phyloP scores from a whole-genome alignment of 352 stramenopile species.

The Phytophthora citrophthora region DNA sequence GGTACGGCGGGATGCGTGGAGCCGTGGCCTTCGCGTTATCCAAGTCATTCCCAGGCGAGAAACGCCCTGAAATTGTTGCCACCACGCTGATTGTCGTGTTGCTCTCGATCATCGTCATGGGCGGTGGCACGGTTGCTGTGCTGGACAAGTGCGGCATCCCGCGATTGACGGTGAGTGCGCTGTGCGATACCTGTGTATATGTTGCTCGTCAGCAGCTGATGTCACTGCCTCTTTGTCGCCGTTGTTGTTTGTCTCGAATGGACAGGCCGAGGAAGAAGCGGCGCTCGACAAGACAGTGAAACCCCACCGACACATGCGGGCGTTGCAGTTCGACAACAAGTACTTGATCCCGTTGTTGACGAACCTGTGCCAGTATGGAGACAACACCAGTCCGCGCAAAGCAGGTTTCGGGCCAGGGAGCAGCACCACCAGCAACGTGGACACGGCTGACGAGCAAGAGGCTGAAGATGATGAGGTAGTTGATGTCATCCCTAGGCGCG shows the following conservation, averaged over 20 bases:
- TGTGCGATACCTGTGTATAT: not conserved
- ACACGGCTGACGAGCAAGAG: slow-evolving; percentile 44
- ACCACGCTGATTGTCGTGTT: slow-evolving; percentile 94
- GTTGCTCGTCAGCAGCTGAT: slow-evolving; percentile 7
- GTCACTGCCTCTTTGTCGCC: slow-evolving; percentile 4
- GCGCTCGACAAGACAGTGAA: slow-evolving; percentile 82
- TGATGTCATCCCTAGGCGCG: slow-evolving; percentile 66
- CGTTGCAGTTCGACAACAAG: slow-evolving; percentile 89
- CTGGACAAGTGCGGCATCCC: slow-evolving; percentile 90
- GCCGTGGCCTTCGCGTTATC: slow-evolving; percentile 93
- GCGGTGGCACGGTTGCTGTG: slow-evolving; percentile 88
- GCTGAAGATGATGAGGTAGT: slow-evolving; percentile 72
- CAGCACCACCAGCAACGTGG: slow-evolving; percentile 53
- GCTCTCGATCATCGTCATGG: slow-evolving; percentile 92
- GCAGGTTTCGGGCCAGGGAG: slow-evolving; percentile 41
- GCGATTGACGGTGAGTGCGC: slow-evolving; percentile 65
- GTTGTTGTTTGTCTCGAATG: slow-evolving; percentile 23
- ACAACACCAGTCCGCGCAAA: slow-evolving; percentile 37
- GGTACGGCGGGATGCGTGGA: slow-evolving; percentile 93
- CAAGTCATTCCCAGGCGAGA: slow-evolving; percentile 90
- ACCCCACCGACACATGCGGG: slow-evolving; percentile 81
- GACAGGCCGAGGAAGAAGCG: slow-evolving; percentile 71
- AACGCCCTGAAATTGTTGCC: slow-evolving; percentile 85
- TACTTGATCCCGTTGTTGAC: slow-evolving; percentile 86
- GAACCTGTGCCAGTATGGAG: slow-evolving; percentile 66